phyloP scores from a whole-genome alignment of 306 rosid genomes.

The peach (Prunus persica) region DNA sequence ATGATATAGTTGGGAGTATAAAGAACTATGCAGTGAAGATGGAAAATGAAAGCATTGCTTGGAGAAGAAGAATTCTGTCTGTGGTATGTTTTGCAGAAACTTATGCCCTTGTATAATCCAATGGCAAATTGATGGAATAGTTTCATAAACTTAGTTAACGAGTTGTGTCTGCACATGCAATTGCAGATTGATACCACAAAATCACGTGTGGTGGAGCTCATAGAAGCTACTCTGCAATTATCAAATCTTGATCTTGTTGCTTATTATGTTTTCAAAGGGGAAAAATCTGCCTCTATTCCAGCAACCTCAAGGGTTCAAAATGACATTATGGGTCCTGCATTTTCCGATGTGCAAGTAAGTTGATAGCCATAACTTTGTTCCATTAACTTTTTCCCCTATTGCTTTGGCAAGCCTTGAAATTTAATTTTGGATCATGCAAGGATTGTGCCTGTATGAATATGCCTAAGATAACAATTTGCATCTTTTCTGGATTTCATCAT shows the following conservation, averaged over 20 bases:
- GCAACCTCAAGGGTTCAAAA: slow-evolving; percentile 74
- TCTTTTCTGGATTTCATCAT: slow-evolving; percentile 8
- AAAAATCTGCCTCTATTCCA: slow-evolving; percentile 43
- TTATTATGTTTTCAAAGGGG: slow-evolving; percentile 74
- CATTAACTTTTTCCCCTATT: slow-evolving; percentile 14
- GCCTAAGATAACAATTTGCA: background rate
- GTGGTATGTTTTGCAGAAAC: slow-evolving; percentile 44
- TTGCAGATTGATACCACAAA: slow-evolving; percentile 78
- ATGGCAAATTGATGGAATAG: slow-evolving; percentile 12
- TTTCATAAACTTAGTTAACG: slow-evolving; percentile 9
- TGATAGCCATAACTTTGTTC: slow-evolving; percentile 9
- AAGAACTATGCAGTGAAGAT: slow-evolving; percentile 59
- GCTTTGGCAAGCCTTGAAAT: background rate
- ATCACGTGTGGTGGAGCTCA: slow-evolving; percentile 63
- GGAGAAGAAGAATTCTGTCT: slow-evolving; percentile 72
- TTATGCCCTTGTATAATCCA: background rate
- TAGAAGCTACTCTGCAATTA: slow-evolving; percentile 67
- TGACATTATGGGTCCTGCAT: slow-evolving; percentile 71
- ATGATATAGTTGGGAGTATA: slow-evolving; percentile 50
- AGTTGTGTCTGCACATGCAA: slow-evolving; percentile 19
- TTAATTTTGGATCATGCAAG: background rate
- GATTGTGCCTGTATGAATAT: background rate
- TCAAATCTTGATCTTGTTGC: slow-evolving; percentile 80
- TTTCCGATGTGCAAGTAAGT: slow-evolving; percentile 66
- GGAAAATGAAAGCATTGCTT: slow-evolving; percentile 72